A percentile compares a stretch with the other conserved stretches of the same genome.
phyloP scores from a whole-genome alignment of 306 rosid species.

The Cajanus cajan region DNA sequence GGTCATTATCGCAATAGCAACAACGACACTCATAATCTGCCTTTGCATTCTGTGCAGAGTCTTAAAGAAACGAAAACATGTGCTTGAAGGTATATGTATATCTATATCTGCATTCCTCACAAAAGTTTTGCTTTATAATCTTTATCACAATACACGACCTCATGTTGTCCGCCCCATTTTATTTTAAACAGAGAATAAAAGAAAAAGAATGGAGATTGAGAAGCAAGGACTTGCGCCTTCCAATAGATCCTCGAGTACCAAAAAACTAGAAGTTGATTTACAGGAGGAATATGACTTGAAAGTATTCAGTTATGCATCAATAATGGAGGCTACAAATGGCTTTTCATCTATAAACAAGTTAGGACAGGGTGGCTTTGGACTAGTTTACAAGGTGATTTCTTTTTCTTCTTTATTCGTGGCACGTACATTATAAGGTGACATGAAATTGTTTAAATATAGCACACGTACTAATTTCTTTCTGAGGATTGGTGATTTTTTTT shows the following conservation, averaged over 20 bases:
- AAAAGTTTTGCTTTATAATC: background rate
- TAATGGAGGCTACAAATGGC: constrained; percentile 27
- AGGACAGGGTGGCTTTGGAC: constrained; percentile 45
- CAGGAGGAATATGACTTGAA: constrained; percentile 7
- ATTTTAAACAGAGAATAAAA: background rate
- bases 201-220: background rate
- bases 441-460: background rate
- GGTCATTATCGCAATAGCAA: background rate
- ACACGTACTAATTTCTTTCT: background rate
- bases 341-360: constrained; percentile 25
- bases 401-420: background rate
- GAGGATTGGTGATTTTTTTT: background rate
- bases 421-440: no score
- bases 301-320: constrained; percentile 21
- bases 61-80: background rate
- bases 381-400: constrained; percentile 35
- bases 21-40: background rate
- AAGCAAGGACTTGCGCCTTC: background rate
- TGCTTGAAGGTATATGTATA: background rate
- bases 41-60: background rate
- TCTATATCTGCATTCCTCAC: background rate
- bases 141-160: background rate
- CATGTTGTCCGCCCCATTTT: background rate
- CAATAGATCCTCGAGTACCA: background rate
- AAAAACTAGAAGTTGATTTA: background rate